These are phyloP conservation scores for Trichoderma reesei DNA, from an alignment of 495 filamentous ascomycete species.

Conservation along the genomic window DNA sequence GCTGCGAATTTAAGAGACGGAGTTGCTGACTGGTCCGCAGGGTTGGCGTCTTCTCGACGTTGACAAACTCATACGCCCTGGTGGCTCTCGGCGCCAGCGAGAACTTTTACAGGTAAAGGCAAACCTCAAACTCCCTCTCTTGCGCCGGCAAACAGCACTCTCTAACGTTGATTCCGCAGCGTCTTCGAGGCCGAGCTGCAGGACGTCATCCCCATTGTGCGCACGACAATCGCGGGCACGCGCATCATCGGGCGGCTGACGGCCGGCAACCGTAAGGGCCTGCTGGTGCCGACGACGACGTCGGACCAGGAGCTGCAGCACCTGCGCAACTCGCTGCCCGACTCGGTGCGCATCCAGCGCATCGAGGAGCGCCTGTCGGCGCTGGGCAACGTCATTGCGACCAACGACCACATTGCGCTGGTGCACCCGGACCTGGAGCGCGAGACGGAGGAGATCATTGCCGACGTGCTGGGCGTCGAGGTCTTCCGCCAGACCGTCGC, in stretches of 20 bases:
- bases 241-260: slow-evolving; percentile 92
- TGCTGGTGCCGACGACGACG: slow-evolving; percentile 89
- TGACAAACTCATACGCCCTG: slow-evolving; percentile 92
- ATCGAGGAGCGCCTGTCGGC: slow-evolving; percentile 97
- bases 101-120: slow-evolving; percentile 75
- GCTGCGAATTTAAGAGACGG: too few species aligned
- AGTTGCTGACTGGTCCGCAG: too few species aligned
- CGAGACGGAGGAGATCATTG: slow-evolving; percentile 91
- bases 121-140: neutral
- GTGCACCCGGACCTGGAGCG: slow-evolving; percentile 96
- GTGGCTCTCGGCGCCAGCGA: slow-evolving; percentile 90
- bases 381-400: slow-evolving; percentile 91
- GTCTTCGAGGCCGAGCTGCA: slow-evolving; percentile 95
- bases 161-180: slow-evolving; percentile 16
- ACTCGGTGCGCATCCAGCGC: slow-evolving; percentile 77
- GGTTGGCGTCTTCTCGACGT: slow-evolving; percentile 89
- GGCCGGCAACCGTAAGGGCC: slow-evolving; percentile 91
- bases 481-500: slow-evolving; percentile 96
- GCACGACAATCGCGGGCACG: slow-evolving; percentile 94
- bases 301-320: slow-evolving; percentile 98
- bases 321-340: slow-evolving; percentile 85
- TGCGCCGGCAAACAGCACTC: neutral
- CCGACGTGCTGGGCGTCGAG: slow-evolving; percentile 93
- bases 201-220: slow-evolving; percentile 95
- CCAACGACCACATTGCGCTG: slow-evolving; percentile 92